Evolutionary conservation across 2,329 filamentous ascomycete genomes (phyloP).

Genomic region (Diaporthe sp.): DNA sequence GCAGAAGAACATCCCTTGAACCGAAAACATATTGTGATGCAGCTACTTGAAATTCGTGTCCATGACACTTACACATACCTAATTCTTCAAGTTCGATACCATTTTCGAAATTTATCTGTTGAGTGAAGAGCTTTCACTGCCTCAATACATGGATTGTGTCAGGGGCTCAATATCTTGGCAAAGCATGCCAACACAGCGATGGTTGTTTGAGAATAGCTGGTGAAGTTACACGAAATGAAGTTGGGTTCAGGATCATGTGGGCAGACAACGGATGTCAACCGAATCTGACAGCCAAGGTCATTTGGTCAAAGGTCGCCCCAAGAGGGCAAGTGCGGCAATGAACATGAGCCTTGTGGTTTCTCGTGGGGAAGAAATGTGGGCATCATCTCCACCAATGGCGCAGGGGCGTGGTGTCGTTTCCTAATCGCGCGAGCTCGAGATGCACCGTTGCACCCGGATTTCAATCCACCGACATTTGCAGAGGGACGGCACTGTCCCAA

Average conservation of each 20-base stretch:
- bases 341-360: not conserved
- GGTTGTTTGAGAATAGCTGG: not conserved
- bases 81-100: too few species aligned
- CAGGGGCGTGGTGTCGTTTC: not conserved
- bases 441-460: slow-evolving; percentile 3
- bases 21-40: too few species aligned
- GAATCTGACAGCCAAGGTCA: not conserved
- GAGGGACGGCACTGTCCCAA: not conserved
- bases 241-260: not conserved
- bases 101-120: too few species aligned
- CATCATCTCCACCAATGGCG: not conserved
- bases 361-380: not conserved
- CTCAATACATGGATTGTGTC: not conserved
- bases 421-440: not conserved
- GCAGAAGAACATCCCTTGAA: too few species aligned
- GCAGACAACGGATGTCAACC: not conserved
- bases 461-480: slow-evolving; percentile 12
- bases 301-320: not conserved
- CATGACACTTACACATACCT: too few species aligned
- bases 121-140: not conserved
- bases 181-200: not conserved
- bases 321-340: not conserved
- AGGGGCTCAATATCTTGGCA: not conserved
- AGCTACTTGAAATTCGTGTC: too few species aligned
- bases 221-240: not conserved